A percentile compares a stretch with the other conserved stretches of the same genome.
phyloP scores from a whole-genome alignment of 352 stramenopile species.

The Blastocystis hominis region DNA sequence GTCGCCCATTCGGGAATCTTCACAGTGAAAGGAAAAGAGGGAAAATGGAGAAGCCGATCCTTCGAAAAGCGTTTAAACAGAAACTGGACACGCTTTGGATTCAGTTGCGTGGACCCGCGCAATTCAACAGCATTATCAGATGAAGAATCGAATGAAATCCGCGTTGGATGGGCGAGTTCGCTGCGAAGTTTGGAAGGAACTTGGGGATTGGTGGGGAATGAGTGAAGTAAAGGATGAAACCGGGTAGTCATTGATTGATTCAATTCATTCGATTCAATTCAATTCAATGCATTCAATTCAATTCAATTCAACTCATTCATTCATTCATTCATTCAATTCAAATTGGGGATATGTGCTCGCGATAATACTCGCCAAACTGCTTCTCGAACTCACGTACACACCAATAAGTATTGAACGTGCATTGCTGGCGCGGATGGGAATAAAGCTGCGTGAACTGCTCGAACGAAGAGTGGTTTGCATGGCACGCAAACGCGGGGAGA shows the following conservation, averaged over 20 bases:
- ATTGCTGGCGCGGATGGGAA: not conserved
- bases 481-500: constrained; percentile 32
- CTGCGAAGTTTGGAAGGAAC: not conserved
- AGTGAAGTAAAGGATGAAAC: constrained; percentile 2
- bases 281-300: too few species aligned
- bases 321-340: not conserved
- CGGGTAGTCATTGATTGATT: too few species aligned
- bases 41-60: not conserved
- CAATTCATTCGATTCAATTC: too few species aligned
- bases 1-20: not conserved
- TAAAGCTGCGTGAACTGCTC: not conserved
- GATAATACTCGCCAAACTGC: not conserved
- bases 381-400: constrained; percentile 44
- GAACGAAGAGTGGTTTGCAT: not conserved
- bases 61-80: not conserved
- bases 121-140: not conserved
- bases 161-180: not conserved
- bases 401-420: constrained; percentile 56
- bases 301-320: too few species aligned
- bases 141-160: not conserved
- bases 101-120: not conserved
- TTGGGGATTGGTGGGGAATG: not conserved
- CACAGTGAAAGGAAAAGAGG: not conserved
- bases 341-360: constrained; percentile 54
- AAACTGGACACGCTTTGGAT: not conserved